Percentiles rank a stretch among this genome's conserved stretches.
phyloP scores from a whole-genome alignment of 2,329 filamentous ascomycete species.

The Apiospora aurea region DNA sequence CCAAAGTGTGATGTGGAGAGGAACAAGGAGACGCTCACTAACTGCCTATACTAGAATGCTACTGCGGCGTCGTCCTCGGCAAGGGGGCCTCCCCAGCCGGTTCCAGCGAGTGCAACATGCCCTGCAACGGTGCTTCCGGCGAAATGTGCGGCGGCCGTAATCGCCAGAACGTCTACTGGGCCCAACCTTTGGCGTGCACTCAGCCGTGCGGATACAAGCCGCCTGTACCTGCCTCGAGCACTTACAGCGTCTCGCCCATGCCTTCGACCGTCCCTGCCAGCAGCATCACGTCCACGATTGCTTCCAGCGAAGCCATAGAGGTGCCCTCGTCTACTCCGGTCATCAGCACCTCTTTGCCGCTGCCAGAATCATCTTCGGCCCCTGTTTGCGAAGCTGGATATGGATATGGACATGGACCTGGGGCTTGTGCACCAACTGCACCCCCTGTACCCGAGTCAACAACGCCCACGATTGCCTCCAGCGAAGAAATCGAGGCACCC shows the following conservation, averaged over 20 bases:
- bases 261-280: neutral
- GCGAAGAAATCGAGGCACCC: neutral
- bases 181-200: slow-evolving; percentile 54
- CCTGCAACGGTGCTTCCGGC: slow-evolving; percentile 56
- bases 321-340: too few relatives aligned
- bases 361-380: neutral
- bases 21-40: neutral
- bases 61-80: slow-evolving; percentile 60
- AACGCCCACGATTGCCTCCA: neutral
- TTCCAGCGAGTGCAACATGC: slow-evolving; percentile 53
- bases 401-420: neutral
- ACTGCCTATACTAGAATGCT: slow-evolving; percentile 49
- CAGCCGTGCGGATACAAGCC: slow-evolving; percentile 48
- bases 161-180: slow-evolving; percentile 54
- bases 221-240: neutral
- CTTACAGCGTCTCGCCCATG: slow-evolving; percentile 16
- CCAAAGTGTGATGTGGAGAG: too few relatives aligned
- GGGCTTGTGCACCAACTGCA: neutral
- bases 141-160: slow-evolving; percentile 52
- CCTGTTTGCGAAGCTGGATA: neutral
- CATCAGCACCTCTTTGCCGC: neutral
- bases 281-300: neutral
- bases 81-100: slow-evolving; percentile 50
- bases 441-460: neutral
- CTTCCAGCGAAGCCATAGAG: neutral